Evolutionary conservation across 2,329 filamentous ascomycete species (phyloP).

Genomic region (Pseudogymnoascus sp.): DNA sequence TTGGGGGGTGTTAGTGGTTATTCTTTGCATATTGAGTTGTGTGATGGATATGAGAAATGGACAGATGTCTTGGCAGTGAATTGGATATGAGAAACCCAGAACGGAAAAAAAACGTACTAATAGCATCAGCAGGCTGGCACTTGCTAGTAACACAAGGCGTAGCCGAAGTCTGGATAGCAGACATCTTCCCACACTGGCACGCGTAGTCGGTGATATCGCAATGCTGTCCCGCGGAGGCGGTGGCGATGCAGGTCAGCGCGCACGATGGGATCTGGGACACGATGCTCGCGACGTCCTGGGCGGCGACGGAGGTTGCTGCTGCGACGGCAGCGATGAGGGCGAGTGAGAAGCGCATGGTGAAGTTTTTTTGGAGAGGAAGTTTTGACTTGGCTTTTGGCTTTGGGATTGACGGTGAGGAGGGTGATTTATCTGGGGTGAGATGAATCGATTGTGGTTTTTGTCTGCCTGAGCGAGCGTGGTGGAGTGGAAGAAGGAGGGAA

Average conservation of each 20-base stretch:
- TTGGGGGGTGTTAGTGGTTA: not conserved
- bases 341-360: constrained; percentile 4
- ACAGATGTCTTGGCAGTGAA: not conserved
- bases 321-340: constrained; percentile 3
- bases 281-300: not conserved
- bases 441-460: not conserved
- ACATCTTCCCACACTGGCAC: not conserved
- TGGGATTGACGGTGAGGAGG: not conserved
- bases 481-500: not conserved
- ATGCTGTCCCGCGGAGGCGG: not conserved
- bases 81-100: not conserved
- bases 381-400: constrained; percentile 5
- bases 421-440: not conserved
- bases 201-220: not conserved
- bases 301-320: not conserved
- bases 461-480: constrained; percentile 1
- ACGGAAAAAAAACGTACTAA: not conserved
- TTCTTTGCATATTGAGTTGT: not conserved
- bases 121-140: not conserved
- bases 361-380: not conserved
- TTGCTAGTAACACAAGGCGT: not conserved
- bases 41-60: not conserved
- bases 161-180: not conserved
- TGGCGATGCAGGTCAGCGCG: not conserved
- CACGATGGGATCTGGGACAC: constrained; percentile 2